A percentile compares a stretch with the other conserved stretches of the same genome.
Conservation (phyloP, 2,329 filamentous ascomycete species). For the Fusarium heterosporum region DNA sequence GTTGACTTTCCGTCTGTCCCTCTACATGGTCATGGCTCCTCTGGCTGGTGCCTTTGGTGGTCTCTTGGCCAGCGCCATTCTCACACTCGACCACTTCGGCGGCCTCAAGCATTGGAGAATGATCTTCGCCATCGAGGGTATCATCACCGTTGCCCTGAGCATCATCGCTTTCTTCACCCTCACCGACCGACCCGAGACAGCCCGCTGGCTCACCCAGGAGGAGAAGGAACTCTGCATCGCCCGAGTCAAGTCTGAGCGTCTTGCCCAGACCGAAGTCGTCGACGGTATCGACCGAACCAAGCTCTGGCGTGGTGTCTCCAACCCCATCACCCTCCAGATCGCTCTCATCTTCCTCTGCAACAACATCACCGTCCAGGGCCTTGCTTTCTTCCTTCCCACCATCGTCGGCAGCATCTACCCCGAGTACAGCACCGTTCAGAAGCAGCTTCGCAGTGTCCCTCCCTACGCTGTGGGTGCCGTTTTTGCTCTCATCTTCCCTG, state of each 20-base stretch:
- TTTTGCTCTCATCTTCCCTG: conserved; percentile 68
- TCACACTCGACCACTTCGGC: conserved; percentile 68
- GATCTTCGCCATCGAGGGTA: conserved; percentile 78
- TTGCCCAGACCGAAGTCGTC: conserved; percentile 69
- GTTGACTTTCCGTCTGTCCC: conserved; percentile 69
- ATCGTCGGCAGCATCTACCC: conserved; percentile 75
- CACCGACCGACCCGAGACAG: conserved; percentile 74
- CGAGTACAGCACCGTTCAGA: conserved; percentile 63
- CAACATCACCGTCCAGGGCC: conserved; percentile 75
- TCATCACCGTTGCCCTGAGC: conserved; percentile 65
- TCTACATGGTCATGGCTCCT: conserved; percentile 75
- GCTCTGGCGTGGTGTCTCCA: conserved; percentile 68
- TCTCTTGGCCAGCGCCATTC: conserved; percentile 70
- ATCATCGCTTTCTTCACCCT: conserved; percentile 71
- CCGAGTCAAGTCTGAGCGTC: conserved; percentile 69
- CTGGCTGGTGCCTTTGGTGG: conserved; percentile 76
- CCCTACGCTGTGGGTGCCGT: conserved; percentile 73
- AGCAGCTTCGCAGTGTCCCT: conserved; percentile 74
- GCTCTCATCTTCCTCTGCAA: conserved; percentile 71
- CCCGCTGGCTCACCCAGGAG: conserved; percentile 70
- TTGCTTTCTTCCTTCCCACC: conserved; percentile 74
- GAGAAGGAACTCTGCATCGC: conserved; percentile 74
- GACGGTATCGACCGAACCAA: conserved; percentile 71
- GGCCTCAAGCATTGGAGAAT: conserved; percentile 70
- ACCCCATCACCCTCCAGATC: conserved; percentile 66